A percentile compares a stretch with the other conserved stretches of the same genome.
Conservation (phyloP, 768 basidiomycete species). For the Suillus brevipes region DNA sequence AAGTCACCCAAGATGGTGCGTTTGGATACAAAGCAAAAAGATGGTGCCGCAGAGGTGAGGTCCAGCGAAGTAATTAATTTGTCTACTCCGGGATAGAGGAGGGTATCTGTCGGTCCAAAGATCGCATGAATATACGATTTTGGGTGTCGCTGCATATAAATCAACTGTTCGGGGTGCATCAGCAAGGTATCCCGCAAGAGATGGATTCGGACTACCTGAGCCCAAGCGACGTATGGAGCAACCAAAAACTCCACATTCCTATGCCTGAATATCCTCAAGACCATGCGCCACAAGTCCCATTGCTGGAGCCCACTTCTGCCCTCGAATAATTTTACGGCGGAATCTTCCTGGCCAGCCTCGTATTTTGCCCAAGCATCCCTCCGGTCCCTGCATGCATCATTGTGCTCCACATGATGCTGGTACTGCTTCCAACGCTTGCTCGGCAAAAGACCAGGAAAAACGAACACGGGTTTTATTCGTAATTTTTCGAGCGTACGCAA, state of each 20-base stretch:
- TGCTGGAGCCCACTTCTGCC: constrained; percentile 68
- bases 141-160: constrained; percentile 90
- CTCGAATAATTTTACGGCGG: constrained; percentile 83
- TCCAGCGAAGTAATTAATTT: constrained; percentile 89
- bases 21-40: constrained; percentile 87
- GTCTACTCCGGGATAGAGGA: constrained; percentile 86
- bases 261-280: constrained; percentile 90
- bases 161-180: constrained; percentile 56
- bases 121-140: constrained; percentile 95
- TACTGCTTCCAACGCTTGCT: constrained; percentile 67
- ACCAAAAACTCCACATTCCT: constrained; percentile 94
- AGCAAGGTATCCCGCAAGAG: constrained; percentile 3
- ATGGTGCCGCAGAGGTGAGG: constrained; percentile 61
- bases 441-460: constrained; percentile 87
- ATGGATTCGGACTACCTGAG: constrained; percentile 70
- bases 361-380: constrained; percentile 92
- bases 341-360: constrained; percentile 88
- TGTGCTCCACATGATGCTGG: constrained; percentile 54
- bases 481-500: constrained; percentile 86
- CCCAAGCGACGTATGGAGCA: constrained; percentile 93
- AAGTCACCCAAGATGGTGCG: constrained; percentile 66
- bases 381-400: constrained; percentile 72
- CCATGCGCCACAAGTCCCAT: constrained; percentile 94
- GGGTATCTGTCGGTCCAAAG: constrained; percentile 85
- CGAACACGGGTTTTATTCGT: constrained; percentile 97